Evolutionary conservation across 1,284 basidiomycete genomes (phyloP), one percentile per base, ranked within the genome.

Genomic region (Trichosporon ovoides): DNA sequence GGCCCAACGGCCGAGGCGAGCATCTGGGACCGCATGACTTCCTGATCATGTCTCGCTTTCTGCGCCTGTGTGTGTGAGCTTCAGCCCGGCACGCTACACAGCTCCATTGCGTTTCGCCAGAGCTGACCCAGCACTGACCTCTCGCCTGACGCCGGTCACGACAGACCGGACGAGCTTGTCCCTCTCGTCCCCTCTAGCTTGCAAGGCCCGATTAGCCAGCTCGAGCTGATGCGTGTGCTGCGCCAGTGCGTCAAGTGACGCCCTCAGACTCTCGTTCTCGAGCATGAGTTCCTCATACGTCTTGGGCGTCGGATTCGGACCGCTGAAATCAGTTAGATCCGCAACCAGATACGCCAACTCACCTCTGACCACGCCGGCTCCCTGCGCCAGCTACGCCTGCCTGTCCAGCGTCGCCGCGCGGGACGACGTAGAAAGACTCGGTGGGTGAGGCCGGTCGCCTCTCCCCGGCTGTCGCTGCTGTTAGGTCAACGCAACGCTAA

Each of bases 201-300:
- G 64, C 19, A 73, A 56, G 2, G 55, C 54, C 24, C 61, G 60
- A 40, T 76, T 75, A 16, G 62, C 65, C 28, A 64, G 28, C 31
- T 75, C 72, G 2, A 77, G 53, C 11, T 58, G 38, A 22, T 76
- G 67, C 0, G 69, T 64, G 40, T 75, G 76, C 2, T 62, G 55
- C 1, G 77, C 74, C 16, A 79, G 55, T 0, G 72, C 66, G 50
- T 78, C 77, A 4, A 79, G 61, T 0, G 72, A 74, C 2, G 66
- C 63, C 7, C 75, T 68, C 6, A 79, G 66, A 3, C 70, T 69
- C 19, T 65, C 65, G 43, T 79, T 79, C 61, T 78, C 77, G 22
- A 78, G 61, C 7, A 57, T 61, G 1, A 79, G 66, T 58, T 79
- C 77, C 61, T 79, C 77, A 2, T 69, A 68, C 1, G 77, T 77